A percentile compares a stretch with the other conserved stretches of the same genome.
phyloP scores from a whole-genome alignment of 2,329 filamentous ascomycete genomes.

The Lachnellula hyalina region DNA sequence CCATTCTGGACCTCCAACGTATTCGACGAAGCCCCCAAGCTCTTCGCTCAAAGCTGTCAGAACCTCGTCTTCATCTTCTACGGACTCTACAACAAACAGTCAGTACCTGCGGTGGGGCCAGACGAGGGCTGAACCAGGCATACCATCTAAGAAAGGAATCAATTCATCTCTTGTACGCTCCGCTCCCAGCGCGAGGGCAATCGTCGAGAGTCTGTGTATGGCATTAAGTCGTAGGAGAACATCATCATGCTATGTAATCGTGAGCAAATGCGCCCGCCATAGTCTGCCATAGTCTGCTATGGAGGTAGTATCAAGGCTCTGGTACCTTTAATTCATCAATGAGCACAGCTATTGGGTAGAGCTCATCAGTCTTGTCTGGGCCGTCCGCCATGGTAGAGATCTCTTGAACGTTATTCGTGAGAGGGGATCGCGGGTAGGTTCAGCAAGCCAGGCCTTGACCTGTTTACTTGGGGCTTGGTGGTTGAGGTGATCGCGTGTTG shows the following conservation, averaged over 20 bases:
- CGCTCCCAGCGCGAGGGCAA: conserved; percentile 89
- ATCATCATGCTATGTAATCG: conserved; percentile 76
- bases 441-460: conserved; percentile 26
- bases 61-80: conserved; percentile 98
- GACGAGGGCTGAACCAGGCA: conserved; percentile 35
- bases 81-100: conserved; percentile 66
- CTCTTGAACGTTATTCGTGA: conserved; percentile 23
- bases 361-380: conserved; percentile 90
- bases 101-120: conserved; percentile 19
- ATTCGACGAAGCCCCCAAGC: conserved; percentile 93
- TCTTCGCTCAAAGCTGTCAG: conserved; percentile 95
- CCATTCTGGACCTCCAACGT: conserved; percentile 89
- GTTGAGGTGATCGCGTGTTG: conserved; percentile 29
- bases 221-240: conserved; percentile 96
- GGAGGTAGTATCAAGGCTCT: conserved; percentile 2
- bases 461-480: conserved; percentile 27
- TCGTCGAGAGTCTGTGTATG: conserved; percentile 96
- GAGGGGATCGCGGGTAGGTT: conserved; percentile 30
- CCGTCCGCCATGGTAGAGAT: conserved; percentile 76
- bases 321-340: conserved; percentile 98
- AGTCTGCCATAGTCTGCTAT: background rate
- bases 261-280: conserved; percentile 14
- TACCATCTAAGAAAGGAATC: conserved; percentile 98
- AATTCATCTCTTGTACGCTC: conserved; percentile 97
- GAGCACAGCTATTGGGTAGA: conserved; percentile 98